A percentile compares a stretch with the other conserved stretches of the same genome.
Evolutionary conservation across 768 basidiomycete genomes (phyloP).

Genomic region (Pleurotus salmoneostramineus): DNA sequence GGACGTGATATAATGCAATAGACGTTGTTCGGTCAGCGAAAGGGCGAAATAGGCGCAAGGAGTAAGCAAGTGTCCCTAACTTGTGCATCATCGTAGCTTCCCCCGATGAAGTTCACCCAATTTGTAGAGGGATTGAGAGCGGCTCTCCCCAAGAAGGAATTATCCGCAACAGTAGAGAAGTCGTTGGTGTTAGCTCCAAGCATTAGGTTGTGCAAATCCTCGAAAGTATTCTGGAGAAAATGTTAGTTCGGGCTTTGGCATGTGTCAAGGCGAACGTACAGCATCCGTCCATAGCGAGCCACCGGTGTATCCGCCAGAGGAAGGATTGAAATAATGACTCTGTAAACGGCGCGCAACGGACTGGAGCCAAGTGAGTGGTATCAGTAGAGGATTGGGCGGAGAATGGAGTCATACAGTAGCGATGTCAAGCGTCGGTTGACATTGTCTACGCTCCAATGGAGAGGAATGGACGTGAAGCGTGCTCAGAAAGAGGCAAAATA

Average conservation of each 20-base stretch:
- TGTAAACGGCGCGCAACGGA: slow-evolving; percentile 30
- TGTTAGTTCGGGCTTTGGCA: neutral
- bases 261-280: slow-evolving; percentile 19
- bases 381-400: neutral
- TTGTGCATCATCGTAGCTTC: slow-evolving; percentile 54
- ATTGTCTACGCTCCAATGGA: neutral
- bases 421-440: neutral
- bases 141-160: slow-evolving; percentile 39
- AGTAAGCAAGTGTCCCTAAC: slow-evolving; percentile 6
- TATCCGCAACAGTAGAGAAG: slow-evolving; percentile 36
- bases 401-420: neutral
- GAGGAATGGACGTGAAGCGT: neutral
- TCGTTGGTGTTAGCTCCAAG: slow-evolving; percentile 39
- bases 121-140: slow-evolving; percentile 35
- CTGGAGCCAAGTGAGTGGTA: slow-evolving; percentile 13
- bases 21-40: neutral
- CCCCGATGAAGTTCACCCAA: slow-evolving; percentile 40
- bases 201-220: slow-evolving; percentile 59
- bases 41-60: too few species aligned
- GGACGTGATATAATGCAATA: neutral
- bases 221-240: slow-evolving; percentile 42
- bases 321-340: slow-evolving; percentile 35
- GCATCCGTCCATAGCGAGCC: slow-evolving; percentile 57
- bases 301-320: slow-evolving; percentile 38
- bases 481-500: neutral